Evolutionary conservation across 805 yeast genomes (phyloP).

Genomic region (Kazachstania africana): DNA sequence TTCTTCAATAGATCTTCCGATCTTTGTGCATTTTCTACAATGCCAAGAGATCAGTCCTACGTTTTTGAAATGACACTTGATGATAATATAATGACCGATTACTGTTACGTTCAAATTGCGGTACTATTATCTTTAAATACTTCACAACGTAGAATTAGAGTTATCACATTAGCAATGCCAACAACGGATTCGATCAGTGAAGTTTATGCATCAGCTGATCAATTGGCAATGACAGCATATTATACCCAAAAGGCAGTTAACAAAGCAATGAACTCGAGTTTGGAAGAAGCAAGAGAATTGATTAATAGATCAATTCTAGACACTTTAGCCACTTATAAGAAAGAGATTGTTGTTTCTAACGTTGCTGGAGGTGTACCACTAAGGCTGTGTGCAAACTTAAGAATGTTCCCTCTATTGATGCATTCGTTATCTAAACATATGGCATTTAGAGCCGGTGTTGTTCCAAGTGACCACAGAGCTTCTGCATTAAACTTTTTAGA

Average conservation of each 20-base stretch:
- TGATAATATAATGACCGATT: slow-evolving; percentile 70
- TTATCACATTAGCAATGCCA: slow-evolving; percentile 80
- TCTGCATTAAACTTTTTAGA: slow-evolving; percentile 73
- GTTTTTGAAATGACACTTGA: slow-evolving; percentile 79
- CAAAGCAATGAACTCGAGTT: slow-evolving; percentile 47
- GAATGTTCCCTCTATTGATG: slow-evolving; percentile 82
- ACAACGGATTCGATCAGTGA: slow-evolving; percentile 68
- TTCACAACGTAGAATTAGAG: slow-evolving; percentile 92
- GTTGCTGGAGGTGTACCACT: slow-evolving; percentile 84
- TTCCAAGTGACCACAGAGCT: slow-evolving; percentile 84
- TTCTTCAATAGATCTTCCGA: slow-evolving; percentile 93
- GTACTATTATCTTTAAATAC: slow-evolving; percentile 74
- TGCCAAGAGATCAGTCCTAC: slow-evolving; percentile 94
- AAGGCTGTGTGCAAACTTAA: slow-evolving; percentile 72
- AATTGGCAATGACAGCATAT: slow-evolving; percentile 73
- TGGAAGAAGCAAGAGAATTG: slow-evolving; percentile 71
- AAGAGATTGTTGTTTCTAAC: slow-evolving; percentile 82
- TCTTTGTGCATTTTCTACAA: slow-evolving; percentile 90
- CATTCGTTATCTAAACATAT: slow-evolving; percentile 75
- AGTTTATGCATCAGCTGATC: slow-evolving; percentile 92
- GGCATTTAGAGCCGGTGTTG: slow-evolving; percentile 69
- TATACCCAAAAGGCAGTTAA: slow-evolving; percentile 80
- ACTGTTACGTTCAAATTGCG: slow-evolving; percentile 83
- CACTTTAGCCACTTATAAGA: slow-evolving; percentile 67
- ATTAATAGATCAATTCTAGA: slow-evolving; percentile 59